These are phyloP conservation scores for Tetrapisispora namnaoensis DNA, from an alignment of 805 yeast species.

Conservation along the genomic window DNA sequence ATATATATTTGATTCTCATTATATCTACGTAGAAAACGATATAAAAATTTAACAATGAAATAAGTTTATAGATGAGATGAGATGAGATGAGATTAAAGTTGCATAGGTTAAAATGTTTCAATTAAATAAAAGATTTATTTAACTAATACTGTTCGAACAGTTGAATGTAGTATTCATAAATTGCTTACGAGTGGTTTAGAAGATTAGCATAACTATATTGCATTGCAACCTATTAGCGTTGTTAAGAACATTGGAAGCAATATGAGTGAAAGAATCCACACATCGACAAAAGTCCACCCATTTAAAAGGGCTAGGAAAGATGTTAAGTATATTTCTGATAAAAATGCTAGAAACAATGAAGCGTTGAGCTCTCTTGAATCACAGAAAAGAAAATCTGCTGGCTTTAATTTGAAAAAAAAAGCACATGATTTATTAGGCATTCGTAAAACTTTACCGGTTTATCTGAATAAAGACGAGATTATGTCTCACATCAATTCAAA, in stretches of 20 bases:
- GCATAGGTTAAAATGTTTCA: too few relatives aligned
- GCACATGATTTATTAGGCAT: slow-evolving; percentile 39
- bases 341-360: slow-evolving; percentile 19
- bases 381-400: slow-evolving; percentile 10
- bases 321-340: slow-evolving; percentile 5
- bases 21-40: neutral
- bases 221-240: too few relatives aligned
- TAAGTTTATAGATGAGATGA: slow-evolving; percentile 7
- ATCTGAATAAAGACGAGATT: slow-evolving; percentile 55
- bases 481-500: slow-evolving; percentile 43
- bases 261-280: neutral
- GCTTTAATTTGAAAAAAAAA: slow-evolving; percentile 28
- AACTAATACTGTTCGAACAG: too few relatives aligned
- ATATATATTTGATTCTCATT: neutral
- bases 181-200: too few relatives aligned
- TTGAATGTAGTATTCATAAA: neutral
- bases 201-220: too few relatives aligned
- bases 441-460: slow-evolving; percentile 64
- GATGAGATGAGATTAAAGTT: slow-evolving; percentile 7
- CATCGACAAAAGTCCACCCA: slow-evolving; percentile 8
- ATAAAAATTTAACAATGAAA: neutral
- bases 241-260: neutral
- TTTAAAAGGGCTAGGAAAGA: slow-evolving; percentile 8
- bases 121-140: too few relatives aligned
- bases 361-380: slow-evolving; percentile 12